Base-by-base conservation (phyloP, 345 rosid genomes). In the Streptanthus diversifolius region DNA sequence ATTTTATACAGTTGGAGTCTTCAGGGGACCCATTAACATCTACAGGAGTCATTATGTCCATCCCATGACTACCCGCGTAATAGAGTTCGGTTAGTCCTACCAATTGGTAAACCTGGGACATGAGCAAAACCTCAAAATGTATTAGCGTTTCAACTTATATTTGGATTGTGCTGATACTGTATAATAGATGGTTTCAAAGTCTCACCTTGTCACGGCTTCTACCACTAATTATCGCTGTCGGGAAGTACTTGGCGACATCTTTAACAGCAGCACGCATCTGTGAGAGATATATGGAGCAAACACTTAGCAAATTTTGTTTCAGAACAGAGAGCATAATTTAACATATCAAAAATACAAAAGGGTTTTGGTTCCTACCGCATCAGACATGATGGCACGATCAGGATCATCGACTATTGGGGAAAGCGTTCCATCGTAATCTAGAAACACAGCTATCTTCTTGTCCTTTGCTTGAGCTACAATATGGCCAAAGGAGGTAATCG, bases 21-120 rank as follows among this genome's bases (percentile, higher is more conserved):
- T 69, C 83, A 79, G 58, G 67, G 14, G 90, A 82, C 66, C 75
- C 77, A 15, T 75, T 60, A 5, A 64, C 75, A 66, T 45, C 65
- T 22, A 73, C 66, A 47, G 99, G 93, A 18, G 89, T 87, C 87
- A 86, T 83, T 10, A 95, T 92, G 85, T 95, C 99, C 99, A 95
- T 95, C 41, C 98, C 99, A 76, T 95, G 99, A 74, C 99, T 90
- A 76, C 99, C 99, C n/a, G 98, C 99, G 79, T 95, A 95, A 67
- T 81, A 85, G 39, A 92, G 96, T 76, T 95, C 98, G 51, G 87
- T 90, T 83, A 95, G 85, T 83, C 93, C 92, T 79, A 92, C 91
- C 84, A 95, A 80, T 63, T 87, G 78, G 70, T 75, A 90, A 11
- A 90, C 99, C 98, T 93, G 86, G 3, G 24, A 63, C 62, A 77